Conservation (phyloP, 768 basidiomycete genomes). For the Tylopilus rubrobrunneus region DNA sequence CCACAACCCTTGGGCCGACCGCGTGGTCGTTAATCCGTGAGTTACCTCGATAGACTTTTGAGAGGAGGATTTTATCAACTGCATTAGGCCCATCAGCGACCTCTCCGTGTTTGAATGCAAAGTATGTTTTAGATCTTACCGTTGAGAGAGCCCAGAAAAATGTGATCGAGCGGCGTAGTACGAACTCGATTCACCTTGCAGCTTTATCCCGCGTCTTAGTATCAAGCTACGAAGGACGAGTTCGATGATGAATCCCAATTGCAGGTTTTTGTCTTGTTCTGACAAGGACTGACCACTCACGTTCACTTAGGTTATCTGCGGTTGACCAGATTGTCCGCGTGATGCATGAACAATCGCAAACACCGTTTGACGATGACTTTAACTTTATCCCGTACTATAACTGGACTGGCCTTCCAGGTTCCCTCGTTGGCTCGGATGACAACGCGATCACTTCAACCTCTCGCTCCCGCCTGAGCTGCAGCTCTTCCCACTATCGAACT, state of each 20-base stretch:
- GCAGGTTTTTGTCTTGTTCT: conserved; percentile 34
- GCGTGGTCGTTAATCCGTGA: conserved; percentile 72
- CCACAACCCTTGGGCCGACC: conserved; percentile 65
- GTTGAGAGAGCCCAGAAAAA: not conserved
- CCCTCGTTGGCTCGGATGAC: conserved; percentile 55
- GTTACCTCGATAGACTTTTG: conserved; percentile 20
- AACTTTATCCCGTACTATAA: conserved; percentile 77
- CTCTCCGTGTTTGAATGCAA: conserved; percentile 81
- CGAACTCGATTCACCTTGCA: conserved; percentile 75
- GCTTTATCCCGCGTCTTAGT: conserved; percentile 72
- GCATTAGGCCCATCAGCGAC: conserved; percentile 58
- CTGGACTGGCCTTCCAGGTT: conserved; percentile 69
- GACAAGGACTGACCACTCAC: not conserved
- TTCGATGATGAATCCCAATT: conserved; percentile 72
- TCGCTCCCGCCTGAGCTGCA: conserved; percentile 30
- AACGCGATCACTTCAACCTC: conserved; percentile 35
- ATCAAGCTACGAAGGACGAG: conserved; percentile 62
- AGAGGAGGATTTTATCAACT: not conserved
- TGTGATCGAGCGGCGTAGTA: conserved; percentile 40
- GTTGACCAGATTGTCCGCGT: conserved; percentile 72
- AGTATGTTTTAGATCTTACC: conserved; percentile 32
- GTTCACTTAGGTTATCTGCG: conserved; percentile 50
- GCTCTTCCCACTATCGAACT: conserved; percentile 39
- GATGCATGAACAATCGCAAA: conserved; percentile 72
- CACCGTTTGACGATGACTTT: conserved; percentile 66